Percentiles rank a stretch among this genome's conserved stretches.
Conservation (phyloP, 345 rosid species). For the Sisymbrium irio region DNA sequence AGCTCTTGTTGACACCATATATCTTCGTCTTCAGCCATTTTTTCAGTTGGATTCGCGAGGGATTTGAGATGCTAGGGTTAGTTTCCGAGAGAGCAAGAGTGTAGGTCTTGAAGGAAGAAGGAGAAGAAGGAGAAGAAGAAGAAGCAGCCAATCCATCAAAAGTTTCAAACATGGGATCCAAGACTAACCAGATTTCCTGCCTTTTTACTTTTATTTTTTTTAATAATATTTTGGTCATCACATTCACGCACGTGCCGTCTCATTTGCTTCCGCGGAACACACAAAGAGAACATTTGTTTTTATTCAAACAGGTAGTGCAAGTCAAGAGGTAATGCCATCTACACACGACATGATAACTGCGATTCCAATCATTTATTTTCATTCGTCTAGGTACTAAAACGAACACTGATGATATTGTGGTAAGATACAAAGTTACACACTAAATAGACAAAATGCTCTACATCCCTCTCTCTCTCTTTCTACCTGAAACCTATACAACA, state of each 20-base stretch:
- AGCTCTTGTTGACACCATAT: not conserved
- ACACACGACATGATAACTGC: not conserved
- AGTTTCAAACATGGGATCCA: constrained; percentile 15
- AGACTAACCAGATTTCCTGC: not conserved
- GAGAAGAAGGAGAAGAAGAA: too few species aligned
- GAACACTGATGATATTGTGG: constrained; percentile 13
- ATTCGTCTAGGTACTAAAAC: constrained; percentile 13
- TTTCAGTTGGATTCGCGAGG: not conserved
- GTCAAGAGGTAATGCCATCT: too few species aligned
- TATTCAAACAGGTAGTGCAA: too few species aligned
- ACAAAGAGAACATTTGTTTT: too few species aligned
- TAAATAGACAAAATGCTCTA: constrained; percentile 24
- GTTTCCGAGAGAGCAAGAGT: not conserved
- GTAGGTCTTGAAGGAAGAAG: too few species aligned
- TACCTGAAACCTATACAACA: constrained; percentile 38
- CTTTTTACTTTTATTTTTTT: not conserved
- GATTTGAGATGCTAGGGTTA: constrained; percentile 5
- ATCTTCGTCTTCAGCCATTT: constrained; percentile 27
- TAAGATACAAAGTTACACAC: constrained; percentile 34
- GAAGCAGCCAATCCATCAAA: constrained; percentile 8
- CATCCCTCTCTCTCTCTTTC: constrained; percentile 5
- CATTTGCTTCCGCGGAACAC: not conserved
- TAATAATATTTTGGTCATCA: not conserved
- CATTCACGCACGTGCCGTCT: constrained; percentile 14
- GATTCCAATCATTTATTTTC: too few species aligned